These are phyloP conservation scores for Aristolochia californica DNA, from an alignment of 164 flowering plant genomes.

Conservation along the genomic window DNA sequence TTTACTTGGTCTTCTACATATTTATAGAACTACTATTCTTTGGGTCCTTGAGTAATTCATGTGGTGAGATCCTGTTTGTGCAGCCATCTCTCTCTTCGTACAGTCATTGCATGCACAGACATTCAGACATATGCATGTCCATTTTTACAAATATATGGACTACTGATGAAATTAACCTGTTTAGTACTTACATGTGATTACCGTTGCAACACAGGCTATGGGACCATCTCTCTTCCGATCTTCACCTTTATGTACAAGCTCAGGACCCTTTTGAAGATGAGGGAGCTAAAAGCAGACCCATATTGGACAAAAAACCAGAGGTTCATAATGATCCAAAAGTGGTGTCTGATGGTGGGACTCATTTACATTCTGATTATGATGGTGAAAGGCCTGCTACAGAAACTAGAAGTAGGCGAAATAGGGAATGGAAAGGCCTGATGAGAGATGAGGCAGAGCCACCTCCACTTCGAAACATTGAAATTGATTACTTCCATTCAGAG, in stretches of 20 bases:
- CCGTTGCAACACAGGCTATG: constrained; percentile 51
- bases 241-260: constrained; percentile 45
- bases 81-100: background rate
- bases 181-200: too few relatives aligned
- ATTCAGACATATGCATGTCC: background rate
- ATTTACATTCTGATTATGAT: constrained; percentile 36
- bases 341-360: constrained; percentile 1
- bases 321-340: constrained; percentile 12
- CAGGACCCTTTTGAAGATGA: constrained; percentile 29
- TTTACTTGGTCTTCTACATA: background rate
- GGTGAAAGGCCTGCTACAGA: constrained; percentile 24
- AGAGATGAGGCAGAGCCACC: constrained; percentile 51
- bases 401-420: constrained; percentile 36
- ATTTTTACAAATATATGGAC: background rate
- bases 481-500: constrained; percentile 20
- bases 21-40: too few relatives aligned
- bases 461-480: constrained; percentile 42
- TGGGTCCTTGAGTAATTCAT: background rate
- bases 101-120: background rate
- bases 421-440: constrained; percentile 51
- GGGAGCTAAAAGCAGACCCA: constrained; percentile 20
- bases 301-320: constrained; percentile 12
- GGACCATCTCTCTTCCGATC: constrained; percentile 67
- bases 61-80: background rate
- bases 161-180: background rate